Evolutionary conservation across 768 basidiomycete species (phyloP), one percentile per base, ranked within the genome.

Genomic region (Fomitopsis pulvina): DNA sequence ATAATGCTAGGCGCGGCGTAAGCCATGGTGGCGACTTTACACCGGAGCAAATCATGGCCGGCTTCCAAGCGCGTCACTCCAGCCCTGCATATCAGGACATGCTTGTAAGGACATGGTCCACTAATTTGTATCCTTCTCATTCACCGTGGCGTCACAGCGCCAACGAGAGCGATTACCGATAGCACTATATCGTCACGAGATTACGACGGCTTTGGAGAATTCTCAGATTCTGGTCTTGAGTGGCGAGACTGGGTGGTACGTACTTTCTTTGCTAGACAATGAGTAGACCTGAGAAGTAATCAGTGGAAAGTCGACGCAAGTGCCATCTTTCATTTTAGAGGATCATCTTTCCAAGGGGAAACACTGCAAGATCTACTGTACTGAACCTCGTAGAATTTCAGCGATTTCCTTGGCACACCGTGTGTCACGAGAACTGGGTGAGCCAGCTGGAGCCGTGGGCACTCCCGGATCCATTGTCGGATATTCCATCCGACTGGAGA

Each of bases 231-330:
- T 97, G 27, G 93, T 97, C 2, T 72, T 99, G 0, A 95, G 85
- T 53, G 85, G 85, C 32, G 85, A 87, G 61, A 88, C 85, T 9
- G 85, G 87, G 53, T 87, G 85, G 81, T 80, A 48, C 52, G 71
- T 53, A 18, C 6, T 10, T 41, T 11, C 38, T 7, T 9, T 26
- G 4, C 32, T n/a, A 9, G n/a, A 34, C n/a, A n/a, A 34, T n/a
- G 32, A 32, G 3, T 24, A 71, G 59, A 32, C 54, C 20, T 12
- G 18, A 43, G 20, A 45, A 29, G 11, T 46, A 44, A 46, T 45
- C 45, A 93, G 92, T 60, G 95, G 95, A 8, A 99, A 99, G 70
- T 96, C 93, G 2, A 98, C 95, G 0, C 95, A 98, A 69, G 80
- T 97, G 3, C 95, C 95, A 3, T 77, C 86, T 0, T 98, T 93